Conservation (phyloP, 2,329 filamentous ascomycete species). For the Colletotrichum karsti region DNA sequence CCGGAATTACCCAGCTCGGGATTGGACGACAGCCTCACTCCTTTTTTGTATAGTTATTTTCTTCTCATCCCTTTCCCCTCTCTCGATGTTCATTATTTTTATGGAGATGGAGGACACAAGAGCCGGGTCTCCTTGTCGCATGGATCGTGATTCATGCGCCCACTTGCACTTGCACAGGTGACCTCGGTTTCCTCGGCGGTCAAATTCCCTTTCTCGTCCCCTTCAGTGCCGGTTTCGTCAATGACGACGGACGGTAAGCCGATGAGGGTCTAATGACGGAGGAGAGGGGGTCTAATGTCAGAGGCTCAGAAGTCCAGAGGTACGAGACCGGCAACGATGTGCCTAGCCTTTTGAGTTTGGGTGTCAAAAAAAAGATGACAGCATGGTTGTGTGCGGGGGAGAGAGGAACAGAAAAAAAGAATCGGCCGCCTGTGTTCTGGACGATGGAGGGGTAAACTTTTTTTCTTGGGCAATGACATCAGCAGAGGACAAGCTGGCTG, state of each 20-base stretch:
- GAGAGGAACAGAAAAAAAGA: background rate
- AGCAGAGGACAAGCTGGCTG: background rate
- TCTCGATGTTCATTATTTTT: background rate
- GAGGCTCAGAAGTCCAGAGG: too few species aligned
- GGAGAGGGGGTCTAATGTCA: background rate
- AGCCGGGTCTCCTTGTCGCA: background rate
- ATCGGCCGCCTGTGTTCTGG: background rate
- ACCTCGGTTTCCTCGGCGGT: slow-evolving; percentile 3
- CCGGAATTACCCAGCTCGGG: background rate
- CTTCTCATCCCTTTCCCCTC: background rate
- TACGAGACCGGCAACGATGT: background rate
- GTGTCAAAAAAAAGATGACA: background rate
- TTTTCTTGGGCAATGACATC: background rate
- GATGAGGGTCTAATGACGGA: background rate
- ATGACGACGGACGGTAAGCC: background rate
- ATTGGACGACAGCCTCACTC: slow-evolving; percentile 4
- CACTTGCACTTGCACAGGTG: background rate
- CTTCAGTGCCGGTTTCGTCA: background rate
- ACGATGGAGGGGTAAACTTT: background rate
- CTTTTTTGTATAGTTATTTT: background rate
- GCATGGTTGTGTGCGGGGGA: slow-evolving; percentile 6
- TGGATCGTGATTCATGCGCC: slow-evolving; percentile 15
- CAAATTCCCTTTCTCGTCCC: background rate
- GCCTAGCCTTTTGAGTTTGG: background rate
- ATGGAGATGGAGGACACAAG: background rate